phyloP scores from a whole-genome alignment of 805 yeast species.

The Candida cerambycidarum region DNA sequence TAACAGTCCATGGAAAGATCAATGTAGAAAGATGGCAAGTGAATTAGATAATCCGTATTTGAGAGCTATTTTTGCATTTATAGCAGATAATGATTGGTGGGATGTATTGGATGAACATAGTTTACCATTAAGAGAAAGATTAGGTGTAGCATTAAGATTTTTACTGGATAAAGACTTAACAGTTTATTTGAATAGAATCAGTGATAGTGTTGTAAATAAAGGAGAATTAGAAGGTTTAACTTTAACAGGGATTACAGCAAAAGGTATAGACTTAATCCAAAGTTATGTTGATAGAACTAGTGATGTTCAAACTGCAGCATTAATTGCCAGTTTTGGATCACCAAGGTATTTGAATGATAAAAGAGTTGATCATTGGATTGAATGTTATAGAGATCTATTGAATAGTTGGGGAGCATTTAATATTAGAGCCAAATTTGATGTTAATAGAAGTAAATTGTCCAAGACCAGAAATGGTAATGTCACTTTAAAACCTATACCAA shows the following conservation, averaged over 20 bases:
- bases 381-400: conserved; percentile 61
- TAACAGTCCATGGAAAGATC: conserved; percentile 88
- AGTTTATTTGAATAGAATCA: conserved; percentile 65
- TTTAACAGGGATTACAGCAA: conserved; percentile 87
- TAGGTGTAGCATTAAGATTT: conserved; percentile 88
- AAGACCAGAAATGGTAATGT: conserved; percentile 47
- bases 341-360: conserved; percentile 79
- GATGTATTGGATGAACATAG: conserved; percentile 90
- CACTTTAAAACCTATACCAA: conserved; percentile 53
- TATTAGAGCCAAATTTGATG: conserved; percentile 83
- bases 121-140: conserved; percentile 79
- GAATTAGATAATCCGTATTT: conserved; percentile 87
- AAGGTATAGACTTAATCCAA: conserved; percentile 78
- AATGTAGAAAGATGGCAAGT: conserved; percentile 83
- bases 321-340: conserved; percentile 75
- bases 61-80: conserved; percentile 88
- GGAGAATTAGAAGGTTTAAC: conserved; percentile 93
- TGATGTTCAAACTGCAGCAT: conserved; percentile 89
- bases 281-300: conserved; percentile 84
- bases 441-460: conserved; percentile 66
- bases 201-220: conserved; percentile 64
- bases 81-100: conserved; percentile 95
- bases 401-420: conserved; percentile 81
- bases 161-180: conserved; percentile 77
- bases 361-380: conserved; percentile 77